Evolutionary conservation across 2,329 filamentous ascomycete genomes (phyloP).

Genomic region (Paramyrothecium roridum): DNA sequence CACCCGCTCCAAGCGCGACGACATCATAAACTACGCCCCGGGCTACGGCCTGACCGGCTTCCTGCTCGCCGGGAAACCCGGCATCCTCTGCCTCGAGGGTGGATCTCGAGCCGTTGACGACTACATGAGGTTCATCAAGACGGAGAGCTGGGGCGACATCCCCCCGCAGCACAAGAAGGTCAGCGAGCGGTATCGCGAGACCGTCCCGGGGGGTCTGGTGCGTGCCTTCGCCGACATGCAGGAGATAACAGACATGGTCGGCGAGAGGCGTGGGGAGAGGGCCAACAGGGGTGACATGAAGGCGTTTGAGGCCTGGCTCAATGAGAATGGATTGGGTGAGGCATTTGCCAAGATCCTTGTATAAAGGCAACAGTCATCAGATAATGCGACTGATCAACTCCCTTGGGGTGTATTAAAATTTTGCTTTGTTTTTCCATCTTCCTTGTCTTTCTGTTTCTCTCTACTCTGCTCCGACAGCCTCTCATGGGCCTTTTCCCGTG

Average conservation of each 20-base stretch:
- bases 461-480: no score
- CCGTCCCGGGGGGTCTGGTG: conserved; percentile 13
- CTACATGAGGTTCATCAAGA: conserved; percentile 63
- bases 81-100: conserved; percentile 50
- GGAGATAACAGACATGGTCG: conserved; percentile 50
- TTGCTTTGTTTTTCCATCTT: no score
- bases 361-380: conserved; percentile 6
- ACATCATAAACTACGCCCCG: conserved; percentile 52
- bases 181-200: conserved; percentile 50
- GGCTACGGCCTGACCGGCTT: conserved; percentile 54
- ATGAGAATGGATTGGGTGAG: conserved; percentile 23
- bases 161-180: conserved; percentile 61
- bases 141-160: conserved; percentile 61
- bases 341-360: conserved; percentile 21
- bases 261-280: conserved; percentile 43
- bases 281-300: conserved; percentile 52
- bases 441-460: no score
- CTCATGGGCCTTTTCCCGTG: no score
- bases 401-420: no score
- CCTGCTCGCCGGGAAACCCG: conserved; percentile 58
- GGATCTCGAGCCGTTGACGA: conserved; percentile 44
- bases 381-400: not conserved
- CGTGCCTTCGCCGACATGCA: conserved; percentile 53
- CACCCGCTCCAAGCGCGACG: conserved; percentile 55
- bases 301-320: conserved; percentile 47